phyloP scores from a whole-genome alignment of 2,329 filamentous ascomycete species.

The Tolypocladium capitatum region DNA sequence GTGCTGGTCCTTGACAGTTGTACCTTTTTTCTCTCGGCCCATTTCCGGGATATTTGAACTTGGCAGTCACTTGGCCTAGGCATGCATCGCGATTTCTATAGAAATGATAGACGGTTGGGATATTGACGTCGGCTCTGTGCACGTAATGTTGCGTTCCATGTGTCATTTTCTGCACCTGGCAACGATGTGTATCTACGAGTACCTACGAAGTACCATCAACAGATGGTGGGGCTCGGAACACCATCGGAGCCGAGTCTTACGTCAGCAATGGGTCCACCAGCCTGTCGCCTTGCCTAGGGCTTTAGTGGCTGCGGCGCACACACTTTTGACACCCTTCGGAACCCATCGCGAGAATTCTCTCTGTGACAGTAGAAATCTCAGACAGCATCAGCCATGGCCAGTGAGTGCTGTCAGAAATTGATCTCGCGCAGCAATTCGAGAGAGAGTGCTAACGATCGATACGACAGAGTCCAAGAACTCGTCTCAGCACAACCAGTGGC shows the following conservation, averaged over 20 bases:
- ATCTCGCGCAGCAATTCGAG: too few relatives aligned
- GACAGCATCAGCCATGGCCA: conserved; percentile 26
- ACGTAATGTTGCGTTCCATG: neutral
- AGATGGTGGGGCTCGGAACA: neutral
- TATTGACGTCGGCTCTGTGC: neutral
- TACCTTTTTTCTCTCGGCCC: neutral
- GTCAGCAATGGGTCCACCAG: neutral
- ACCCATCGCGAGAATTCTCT: conserved; percentile 14
- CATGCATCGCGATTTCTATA: neutral
- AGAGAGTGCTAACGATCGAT: neutral
- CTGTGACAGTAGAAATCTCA: conserved; percentile 13
- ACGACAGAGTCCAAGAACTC: conserved; percentile 95
- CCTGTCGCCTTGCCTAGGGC: conserved; percentile 9
- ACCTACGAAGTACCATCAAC: too few relatives aligned
- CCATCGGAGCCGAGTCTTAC: neutral
- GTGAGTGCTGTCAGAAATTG: conserved; percentile 15
- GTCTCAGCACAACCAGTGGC: conserved; percentile 96
- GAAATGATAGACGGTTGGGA: neutral
- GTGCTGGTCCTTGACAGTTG: neutral
- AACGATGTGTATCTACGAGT: too few relatives aligned
- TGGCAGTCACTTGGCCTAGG: neutral
- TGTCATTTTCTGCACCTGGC: too few relatives aligned
- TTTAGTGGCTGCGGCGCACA: conserved; percentile 13
- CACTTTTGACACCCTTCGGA: conserved; percentile 14
- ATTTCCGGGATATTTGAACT: neutral